Evolutionary conservation across 2,329 filamentous ascomycete species (phyloP).

Genomic region (Verticillium tricorpus): DNA sequence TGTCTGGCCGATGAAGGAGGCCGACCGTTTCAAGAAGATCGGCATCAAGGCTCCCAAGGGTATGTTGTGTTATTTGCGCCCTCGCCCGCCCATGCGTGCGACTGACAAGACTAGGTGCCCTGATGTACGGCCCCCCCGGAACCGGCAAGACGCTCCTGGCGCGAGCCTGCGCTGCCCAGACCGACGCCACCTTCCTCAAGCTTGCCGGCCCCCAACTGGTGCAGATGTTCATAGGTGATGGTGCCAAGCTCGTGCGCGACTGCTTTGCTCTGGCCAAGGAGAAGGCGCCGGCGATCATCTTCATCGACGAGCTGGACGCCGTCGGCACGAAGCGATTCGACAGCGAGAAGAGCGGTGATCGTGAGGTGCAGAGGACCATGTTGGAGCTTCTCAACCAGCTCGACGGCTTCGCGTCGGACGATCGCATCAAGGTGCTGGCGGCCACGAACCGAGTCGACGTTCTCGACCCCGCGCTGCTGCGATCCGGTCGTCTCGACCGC

Average conservation of each 20-base stretch:
- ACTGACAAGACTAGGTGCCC: slow-evolving; percentile 58
- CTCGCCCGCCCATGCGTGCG: background rate
- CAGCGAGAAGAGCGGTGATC: slow-evolving; percentile 94
- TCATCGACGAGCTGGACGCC: slow-evolving; percentile 97
- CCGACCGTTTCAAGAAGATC: slow-evolving; percentile 98
- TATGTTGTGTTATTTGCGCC: slow-evolving; percentile 35
- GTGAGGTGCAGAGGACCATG: slow-evolving; percentile 98
- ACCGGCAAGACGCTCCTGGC: slow-evolving; percentile 90
- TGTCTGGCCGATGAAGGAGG: slow-evolving; percentile 99
- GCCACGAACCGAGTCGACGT: slow-evolving; percentile 95
- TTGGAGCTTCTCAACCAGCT: slow-evolving; percentile 97
- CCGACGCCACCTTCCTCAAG: slow-evolving; percentile 97
- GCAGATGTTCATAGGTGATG: slow-evolving; percentile 99
- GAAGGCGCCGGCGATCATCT: slow-evolving; percentile 98
- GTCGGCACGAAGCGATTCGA: slow-evolving; percentile 99
- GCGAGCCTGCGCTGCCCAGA: slow-evolving; percentile 94
- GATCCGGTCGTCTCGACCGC: slow-evolving; percentile 86
- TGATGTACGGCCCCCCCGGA: slow-evolving; percentile 95
- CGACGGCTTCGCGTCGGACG: slow-evolving; percentile 94
- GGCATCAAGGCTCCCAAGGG: slow-evolving; percentile 99
- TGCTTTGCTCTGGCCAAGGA: slow-evolving; percentile 97
- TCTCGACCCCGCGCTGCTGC: slow-evolving; percentile 83
- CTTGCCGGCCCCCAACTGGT: slow-evolving; percentile 95
- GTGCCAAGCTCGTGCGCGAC: slow-evolving; percentile 94
- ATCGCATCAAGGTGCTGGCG: slow-evolving; percentile 92